Evolutionary conservation across 805 yeast species (phyloP), one percentile per base, ranked within the genome.

Genomic region (Priceomyces castillae): DNA sequence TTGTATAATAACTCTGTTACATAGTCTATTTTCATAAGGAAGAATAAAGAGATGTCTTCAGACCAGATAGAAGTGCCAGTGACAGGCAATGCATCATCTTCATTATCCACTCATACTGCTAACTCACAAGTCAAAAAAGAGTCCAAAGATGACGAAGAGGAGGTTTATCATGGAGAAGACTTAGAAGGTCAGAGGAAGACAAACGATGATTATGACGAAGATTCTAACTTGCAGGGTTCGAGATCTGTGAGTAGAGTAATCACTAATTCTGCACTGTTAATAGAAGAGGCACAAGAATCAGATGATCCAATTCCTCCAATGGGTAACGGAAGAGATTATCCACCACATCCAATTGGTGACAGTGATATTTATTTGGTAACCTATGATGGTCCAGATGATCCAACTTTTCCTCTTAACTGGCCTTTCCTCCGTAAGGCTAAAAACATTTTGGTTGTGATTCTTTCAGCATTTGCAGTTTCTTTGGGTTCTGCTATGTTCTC

Each of bases 401-500:
- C 95, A 1, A 45, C 64, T 7, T 88, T 82, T 59, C 96, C 97
- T 0, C 82, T 81, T 57, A 89, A 90, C 58, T 88, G 90, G 92
- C 60, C 84, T 16, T 43, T 52, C 9, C 12, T 31, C 17, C 58
- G 43, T 20, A 68, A 67, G 49, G 23, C 64, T 7, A 7, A 51
- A 16, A 53, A 43, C 19, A 58, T 65, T 33, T 38, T 48, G 3
- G 46, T 59, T 16, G 70, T 63, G 2, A 73, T 64, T 2, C 49
- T 64, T 35, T 48, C 64, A 22, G 74, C 74, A 2, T 48, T 59
- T 25, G 42, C 73, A 1, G 73, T 82, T 30, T 74, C 90, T 2
- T 81, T 85, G 76, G 94, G 95, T 37, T 87, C 96, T 2, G 85
- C 96, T n/a, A 74, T 87, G 58, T 87, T 82, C 56, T 79, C 96